A percentile compares a stretch with the other conserved stretches of the same genome.
Conservation (phyloP, 805 yeast genomes). For the Priceomyces haplophilus region DNA sequence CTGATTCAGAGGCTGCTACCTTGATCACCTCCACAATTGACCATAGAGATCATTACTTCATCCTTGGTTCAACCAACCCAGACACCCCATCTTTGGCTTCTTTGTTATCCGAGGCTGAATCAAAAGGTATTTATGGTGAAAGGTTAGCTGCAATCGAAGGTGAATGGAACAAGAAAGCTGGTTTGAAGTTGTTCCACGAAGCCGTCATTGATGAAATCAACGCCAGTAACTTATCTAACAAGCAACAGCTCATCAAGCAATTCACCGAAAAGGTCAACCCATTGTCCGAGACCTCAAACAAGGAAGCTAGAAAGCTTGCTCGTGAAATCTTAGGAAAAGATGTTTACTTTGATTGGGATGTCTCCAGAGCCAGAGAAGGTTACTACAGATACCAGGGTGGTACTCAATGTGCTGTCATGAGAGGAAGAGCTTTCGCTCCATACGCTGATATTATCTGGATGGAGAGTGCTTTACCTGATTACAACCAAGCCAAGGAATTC, state of each 20-base stretch:
- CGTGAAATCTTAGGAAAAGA: constrained; percentile 75
- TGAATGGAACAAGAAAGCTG: constrained; percentile 80
- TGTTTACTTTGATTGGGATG: constrained; percentile 90
- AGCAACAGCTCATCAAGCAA: constrained; percentile 57
- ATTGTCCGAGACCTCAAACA: constrained; percentile 67
- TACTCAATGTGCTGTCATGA: constrained; percentile 94
- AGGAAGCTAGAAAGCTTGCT: constrained; percentile 77
- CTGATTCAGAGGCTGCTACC: constrained; percentile 98
- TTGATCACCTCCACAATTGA: constrained; percentile 91
- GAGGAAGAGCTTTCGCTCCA: constrained; percentile 94
- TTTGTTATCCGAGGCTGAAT: constrained; percentile 79
- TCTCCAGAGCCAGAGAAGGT: constrained; percentile 93
- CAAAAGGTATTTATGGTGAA: constrained; percentile 66
- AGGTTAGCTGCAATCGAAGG: constrained; percentile 70
- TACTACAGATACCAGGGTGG: constrained; percentile 96
- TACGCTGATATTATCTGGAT: constrained; percentile 96
- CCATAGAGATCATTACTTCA: constrained; percentile 88
- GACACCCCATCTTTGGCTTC: constrained; percentile 69
- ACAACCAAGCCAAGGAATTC: constrained; percentile 88
- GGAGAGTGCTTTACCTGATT: constrained; percentile 96
- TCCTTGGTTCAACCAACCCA: constrained; percentile 89
- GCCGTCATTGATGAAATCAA: constrained; percentile 85
- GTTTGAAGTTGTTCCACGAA: constrained; percentile 83
- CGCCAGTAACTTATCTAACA: constrained; percentile 54
- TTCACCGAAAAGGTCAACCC: constrained; percentile 73